A percentile compares a stretch with the other conserved stretches of the same genome.
Conservation (phyloP, 495 filamentous ascomycete species). For the Alectoria sarmentosa region DNA sequence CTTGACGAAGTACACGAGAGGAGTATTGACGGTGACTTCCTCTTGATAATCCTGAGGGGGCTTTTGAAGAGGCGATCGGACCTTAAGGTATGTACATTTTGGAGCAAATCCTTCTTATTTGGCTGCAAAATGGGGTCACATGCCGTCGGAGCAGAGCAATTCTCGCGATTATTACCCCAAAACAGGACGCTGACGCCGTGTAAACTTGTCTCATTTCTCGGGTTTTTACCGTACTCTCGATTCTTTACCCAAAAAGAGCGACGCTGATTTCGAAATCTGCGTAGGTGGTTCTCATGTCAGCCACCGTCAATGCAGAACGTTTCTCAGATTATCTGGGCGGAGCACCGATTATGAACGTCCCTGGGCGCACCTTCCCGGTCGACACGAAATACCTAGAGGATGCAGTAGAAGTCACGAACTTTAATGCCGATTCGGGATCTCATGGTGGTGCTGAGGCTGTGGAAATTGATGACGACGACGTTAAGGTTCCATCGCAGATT, state of each 20-base stretch:
- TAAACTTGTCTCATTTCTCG: too few species aligned
- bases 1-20: constrained; percentile 65
- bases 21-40: constrained; percentile 91
- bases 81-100: too few species aligned
- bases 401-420: constrained; percentile 74
- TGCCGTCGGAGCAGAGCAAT: too few species aligned
- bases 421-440: constrained; percentile 37
- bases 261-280: too few species aligned
- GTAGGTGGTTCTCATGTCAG: constrained; percentile 96
- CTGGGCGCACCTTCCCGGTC: constrained; percentile 90
- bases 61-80: constrained; percentile 64
- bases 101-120: too few species aligned
- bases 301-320: constrained; percentile 83
- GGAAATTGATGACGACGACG: constrained; percentile 45
- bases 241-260: too few species aligned
- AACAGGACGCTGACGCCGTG: too few species aligned
- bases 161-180: too few species aligned
- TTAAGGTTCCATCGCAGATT: constrained; percentile 8
- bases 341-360: constrained; percentile 80
- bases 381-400: constrained; percentile 83
- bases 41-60: constrained; percentile 82
- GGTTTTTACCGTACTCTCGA: too few species aligned
- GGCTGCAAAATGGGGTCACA: too few species aligned
- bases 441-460: constrained; percentile 17
- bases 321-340: constrained; percentile 82